Evolutionary conservation across 2,329 filamentous ascomycete species (phyloP).

Genomic region (Colletotrichum sp.): DNA sequence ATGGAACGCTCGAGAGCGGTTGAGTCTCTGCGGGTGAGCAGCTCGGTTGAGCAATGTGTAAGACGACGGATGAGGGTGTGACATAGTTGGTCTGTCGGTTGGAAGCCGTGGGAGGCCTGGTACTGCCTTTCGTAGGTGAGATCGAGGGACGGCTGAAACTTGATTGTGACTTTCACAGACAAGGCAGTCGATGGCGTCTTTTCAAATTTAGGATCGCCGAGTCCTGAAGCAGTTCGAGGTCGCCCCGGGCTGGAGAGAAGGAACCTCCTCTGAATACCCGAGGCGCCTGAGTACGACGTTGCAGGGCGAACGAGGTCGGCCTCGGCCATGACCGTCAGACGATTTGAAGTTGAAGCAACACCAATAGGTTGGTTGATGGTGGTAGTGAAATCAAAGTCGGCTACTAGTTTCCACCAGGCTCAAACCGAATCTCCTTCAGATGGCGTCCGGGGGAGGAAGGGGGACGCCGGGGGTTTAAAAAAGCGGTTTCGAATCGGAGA

Average conservation of each 20-base stretch:
- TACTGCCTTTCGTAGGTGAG: conserved; percentile 51
- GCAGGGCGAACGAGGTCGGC: conserved; percentile 13
- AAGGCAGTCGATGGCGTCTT: conserved; percentile 28
- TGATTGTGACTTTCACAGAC: conserved; percentile 48
- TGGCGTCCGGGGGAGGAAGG: conserved; percentile 13
- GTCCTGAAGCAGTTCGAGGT: conserved; percentile 16
- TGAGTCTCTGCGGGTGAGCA: conserved; percentile 58
- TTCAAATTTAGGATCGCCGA: background rate
- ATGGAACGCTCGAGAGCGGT: conserved; percentile 44
- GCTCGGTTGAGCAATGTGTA: conserved; percentile 55
- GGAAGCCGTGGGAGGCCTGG: conserved; percentile 47
- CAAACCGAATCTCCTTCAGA: conserved; percentile 8
- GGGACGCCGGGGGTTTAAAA: conserved; percentile 11
- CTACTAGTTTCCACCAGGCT: conserved; percentile 15
- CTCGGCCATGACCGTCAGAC: conserved; percentile 17
- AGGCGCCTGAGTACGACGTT: conserved; percentile 17
- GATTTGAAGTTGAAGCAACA: background rate
- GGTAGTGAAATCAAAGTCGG: background rate
- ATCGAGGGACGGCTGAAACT: conserved; percentile 49
- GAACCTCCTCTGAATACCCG: conserved; percentile 15
- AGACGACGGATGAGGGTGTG: conserved; percentile 54
- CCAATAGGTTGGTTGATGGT: background rate
- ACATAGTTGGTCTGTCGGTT: conserved; percentile 51
- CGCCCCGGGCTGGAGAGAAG: conserved; percentile 20
- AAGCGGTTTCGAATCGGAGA: conserved; percentile 8